phyloP scores from a whole-genome alignment of 75 land plant genomes.

The Sequoia sempervirens region DNA sequence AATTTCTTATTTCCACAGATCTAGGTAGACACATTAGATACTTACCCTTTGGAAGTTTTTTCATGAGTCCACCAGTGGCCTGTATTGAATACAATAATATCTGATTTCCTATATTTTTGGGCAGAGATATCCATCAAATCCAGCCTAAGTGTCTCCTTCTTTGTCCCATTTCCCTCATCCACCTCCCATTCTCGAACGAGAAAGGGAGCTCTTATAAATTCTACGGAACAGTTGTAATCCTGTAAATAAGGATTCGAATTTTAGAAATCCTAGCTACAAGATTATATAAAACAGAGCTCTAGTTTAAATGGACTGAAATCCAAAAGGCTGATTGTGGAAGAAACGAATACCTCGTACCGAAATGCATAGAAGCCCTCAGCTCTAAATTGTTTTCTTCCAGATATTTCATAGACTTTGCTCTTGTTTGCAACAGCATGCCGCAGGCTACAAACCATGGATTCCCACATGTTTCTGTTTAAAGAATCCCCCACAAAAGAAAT shows the following conservation, averaged over 20 bases:
- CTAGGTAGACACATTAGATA: background rate
- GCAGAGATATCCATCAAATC: conserved; percentile 58
- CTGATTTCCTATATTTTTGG: conserved; percentile 52
- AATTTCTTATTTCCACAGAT: background rate
- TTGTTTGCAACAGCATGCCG: conserved; percentile 16
- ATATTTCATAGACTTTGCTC: conserved; percentile 27
- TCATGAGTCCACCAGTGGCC: conserved; percentile 99
- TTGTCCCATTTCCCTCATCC: conserved; percentile 35
- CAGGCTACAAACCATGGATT: conserved; percentile 48
- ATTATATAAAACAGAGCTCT: background rate
- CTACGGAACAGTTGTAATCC: conserved; percentile 69
- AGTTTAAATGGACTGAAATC: background rate
- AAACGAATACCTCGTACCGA: conserved; percentile 17
- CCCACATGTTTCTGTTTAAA: conserved; percentile 56
- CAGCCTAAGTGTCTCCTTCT: conserved; percentile 61
- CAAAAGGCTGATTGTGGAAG: background rate
- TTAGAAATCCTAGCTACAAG: background rate
- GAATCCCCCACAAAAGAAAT: conserved; percentile 53
- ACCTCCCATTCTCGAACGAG: conserved; percentile 68
- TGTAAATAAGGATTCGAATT: conserved; percentile 8
- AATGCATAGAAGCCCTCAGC: conserved; percentile 21
- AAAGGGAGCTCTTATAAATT: conserved; percentile 77
- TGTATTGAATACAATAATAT: conserved; percentile 85
- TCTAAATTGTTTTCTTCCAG: conserved; percentile 21
- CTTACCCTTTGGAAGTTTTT: conserved; percentile 77